These are phyloP conservation scores for Marchantia polymorpha DNA, from an alignment of 225 moss, liverwort and hornwort genomes.

Conservation along the genomic window DNA sequence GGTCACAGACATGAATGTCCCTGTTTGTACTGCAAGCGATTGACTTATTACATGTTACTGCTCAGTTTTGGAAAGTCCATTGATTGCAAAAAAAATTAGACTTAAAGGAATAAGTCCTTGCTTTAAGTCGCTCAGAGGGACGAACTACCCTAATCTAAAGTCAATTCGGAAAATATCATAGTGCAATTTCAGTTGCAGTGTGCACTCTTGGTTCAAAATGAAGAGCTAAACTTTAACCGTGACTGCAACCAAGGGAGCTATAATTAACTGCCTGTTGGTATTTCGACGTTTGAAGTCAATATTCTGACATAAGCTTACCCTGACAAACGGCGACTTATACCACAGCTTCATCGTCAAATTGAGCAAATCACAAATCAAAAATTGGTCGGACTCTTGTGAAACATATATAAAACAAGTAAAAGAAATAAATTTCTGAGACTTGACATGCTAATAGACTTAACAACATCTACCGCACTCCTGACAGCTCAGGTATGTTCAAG, in stretches of 20 bases:
- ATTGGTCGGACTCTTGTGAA: background rate
- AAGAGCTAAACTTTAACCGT: background rate
- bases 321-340: too few species aligned
- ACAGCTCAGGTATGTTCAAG: background rate
- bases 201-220: background rate
- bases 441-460: background rate
- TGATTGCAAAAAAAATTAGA: background rate
- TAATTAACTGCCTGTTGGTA: background rate
- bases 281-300: background rate
- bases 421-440: background rate
- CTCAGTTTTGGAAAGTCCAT: background rate
- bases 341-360: background rate
- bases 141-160: background rate
- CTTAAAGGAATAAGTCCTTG: background rate
- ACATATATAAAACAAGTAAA: background rate
- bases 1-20: background rate
- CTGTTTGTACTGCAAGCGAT: background rate
- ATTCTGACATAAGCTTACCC: background rate
- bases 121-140: background rate
- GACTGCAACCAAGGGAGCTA: background rate
- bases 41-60: background rate
- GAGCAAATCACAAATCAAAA: background rate
- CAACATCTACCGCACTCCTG: constrained; percentile 7
- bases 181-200: background rate
- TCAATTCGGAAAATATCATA: background rate